A percentile compares a stretch with the other conserved stretches of the same genome.
These are phyloP conservation scores for Geotrichum carabidarum DNA, from an alignment of 1,139 yeast species.

Conservation along the genomic window DNA sequence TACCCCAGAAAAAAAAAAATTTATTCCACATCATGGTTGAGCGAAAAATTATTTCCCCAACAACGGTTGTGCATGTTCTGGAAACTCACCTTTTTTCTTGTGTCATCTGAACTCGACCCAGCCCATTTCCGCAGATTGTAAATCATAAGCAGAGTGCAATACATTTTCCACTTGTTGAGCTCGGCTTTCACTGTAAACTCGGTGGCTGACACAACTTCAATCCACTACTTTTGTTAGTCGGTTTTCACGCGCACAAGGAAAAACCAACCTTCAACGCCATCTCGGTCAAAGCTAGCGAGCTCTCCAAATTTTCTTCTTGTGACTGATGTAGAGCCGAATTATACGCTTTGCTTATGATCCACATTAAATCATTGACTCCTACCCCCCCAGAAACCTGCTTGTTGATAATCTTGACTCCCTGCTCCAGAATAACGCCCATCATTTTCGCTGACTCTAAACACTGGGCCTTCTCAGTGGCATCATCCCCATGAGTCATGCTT, in stretches of 20 bases:
- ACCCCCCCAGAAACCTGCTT: background rate
- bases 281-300: constrained; percentile 10
- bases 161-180: constrained; percentile 12
- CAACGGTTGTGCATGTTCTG: background rate
- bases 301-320: constrained; percentile 12
- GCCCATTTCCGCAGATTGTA: constrained; percentile 10
- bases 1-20: background rate
- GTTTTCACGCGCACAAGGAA: background rate
- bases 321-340: constrained; percentile 18
- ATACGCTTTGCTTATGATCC: constrained; percentile 20
- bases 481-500: constrained; percentile 11
- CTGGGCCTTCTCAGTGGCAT: background rate
- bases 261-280: constrained; percentile 10
- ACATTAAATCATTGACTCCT: constrained; percentile 13
- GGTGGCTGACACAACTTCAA: constrained; percentile 2
- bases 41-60: background rate
- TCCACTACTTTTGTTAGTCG: constrained; percentile 9
- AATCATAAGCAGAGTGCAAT: constrained; percentile 7
- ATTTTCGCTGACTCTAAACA: constrained; percentile 7
- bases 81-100: constrained; percentile 3
- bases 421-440: constrained; percentile 6
- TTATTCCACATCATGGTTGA: no score
- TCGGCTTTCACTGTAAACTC: constrained; percentile 6
- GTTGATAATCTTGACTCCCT: constrained; percentile 11
- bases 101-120: background rate